Evolutionary conservation across 805 yeast genomes (phyloP).

Genomic region (Brettanomyces custersianus): DNA sequence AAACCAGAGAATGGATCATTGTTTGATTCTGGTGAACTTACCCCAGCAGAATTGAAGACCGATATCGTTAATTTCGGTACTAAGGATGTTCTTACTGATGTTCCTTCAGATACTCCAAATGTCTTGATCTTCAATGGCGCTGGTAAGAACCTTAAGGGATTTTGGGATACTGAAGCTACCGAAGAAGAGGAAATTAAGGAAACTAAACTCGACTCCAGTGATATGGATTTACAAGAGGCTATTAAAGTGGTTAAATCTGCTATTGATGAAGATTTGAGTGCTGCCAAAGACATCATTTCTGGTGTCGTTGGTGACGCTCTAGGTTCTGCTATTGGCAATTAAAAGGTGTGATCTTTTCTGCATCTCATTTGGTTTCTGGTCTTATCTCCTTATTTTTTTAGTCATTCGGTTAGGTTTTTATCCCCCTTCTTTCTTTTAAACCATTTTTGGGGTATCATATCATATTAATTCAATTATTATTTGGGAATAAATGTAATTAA

Average conservation of each 20-base stretch:
- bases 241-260: constrained; percentile 14
- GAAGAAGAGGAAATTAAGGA: constrained; percentile 4
- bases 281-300: constrained; percentile 14
- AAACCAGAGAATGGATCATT: constrained; percentile 68
- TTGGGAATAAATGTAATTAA: neutral
- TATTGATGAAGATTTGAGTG: constrained; percentile 12
- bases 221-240: constrained; percentile 13
- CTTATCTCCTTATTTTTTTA: neutral
- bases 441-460: neutral
- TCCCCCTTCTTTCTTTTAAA: neutral
- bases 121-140: constrained; percentile 74
- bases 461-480: neutral
- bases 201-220: constrained; percentile 6
- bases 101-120: constrained; percentile 72
- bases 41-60: constrained; percentile 72
- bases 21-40: constrained; percentile 47
- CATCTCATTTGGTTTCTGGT: constrained; percentile 2
- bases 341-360: constrained; percentile 1
- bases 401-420: neutral
- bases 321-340: neutral
- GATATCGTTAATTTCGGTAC: constrained; percentile 65
- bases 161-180: constrained; percentile 37
- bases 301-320: constrained; percentile 10
- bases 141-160: constrained; percentile 57
- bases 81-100: constrained; percentile 45